Evolutionary conservation across 75 land plant species (phyloP).

Genomic region (Picea sitchensis): DNA sequence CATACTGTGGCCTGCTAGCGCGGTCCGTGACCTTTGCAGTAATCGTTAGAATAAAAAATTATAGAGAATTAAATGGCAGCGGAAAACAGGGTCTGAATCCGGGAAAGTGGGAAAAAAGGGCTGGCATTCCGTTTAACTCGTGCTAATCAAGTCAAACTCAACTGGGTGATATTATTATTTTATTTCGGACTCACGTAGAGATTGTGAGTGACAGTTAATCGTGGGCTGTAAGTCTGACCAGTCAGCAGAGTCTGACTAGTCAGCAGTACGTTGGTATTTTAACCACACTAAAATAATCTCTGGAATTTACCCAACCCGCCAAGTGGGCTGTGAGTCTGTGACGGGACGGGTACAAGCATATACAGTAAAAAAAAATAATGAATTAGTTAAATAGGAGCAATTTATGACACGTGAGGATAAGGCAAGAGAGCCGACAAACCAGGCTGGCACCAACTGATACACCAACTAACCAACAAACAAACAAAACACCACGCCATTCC

Average conservation of each 20-base stretch:
- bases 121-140: conserved; percentile 5
- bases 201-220: not conserved
- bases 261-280: not conserved
- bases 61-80: not conserved
- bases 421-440: conserved; percentile 5
- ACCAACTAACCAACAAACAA: conserved; percentile 12
- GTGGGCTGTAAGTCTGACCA: not conserved
- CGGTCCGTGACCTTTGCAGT: not conserved
- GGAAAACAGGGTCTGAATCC: not conserved
- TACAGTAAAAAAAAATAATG: not conserved
- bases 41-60: not conserved
- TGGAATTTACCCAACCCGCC: not conserved
- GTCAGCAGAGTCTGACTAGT: not conserved
- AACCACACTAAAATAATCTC: not conserved
- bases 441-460: conserved; percentile 2
- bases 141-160: not conserved
- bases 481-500: conserved; percentile 9
- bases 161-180: not conserved
- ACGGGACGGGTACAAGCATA: not conserved
- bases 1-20: too few relatives aligned
- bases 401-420: conserved; percentile 12
- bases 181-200: not conserved
- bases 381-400: not conserved
- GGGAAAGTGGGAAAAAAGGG: not conserved
- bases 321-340: conserved; percentile 1